Base-by-base conservation (phyloP, 768 basidiomycete species). In the Tylopilus plumbeoviolaceoides region DNA sequence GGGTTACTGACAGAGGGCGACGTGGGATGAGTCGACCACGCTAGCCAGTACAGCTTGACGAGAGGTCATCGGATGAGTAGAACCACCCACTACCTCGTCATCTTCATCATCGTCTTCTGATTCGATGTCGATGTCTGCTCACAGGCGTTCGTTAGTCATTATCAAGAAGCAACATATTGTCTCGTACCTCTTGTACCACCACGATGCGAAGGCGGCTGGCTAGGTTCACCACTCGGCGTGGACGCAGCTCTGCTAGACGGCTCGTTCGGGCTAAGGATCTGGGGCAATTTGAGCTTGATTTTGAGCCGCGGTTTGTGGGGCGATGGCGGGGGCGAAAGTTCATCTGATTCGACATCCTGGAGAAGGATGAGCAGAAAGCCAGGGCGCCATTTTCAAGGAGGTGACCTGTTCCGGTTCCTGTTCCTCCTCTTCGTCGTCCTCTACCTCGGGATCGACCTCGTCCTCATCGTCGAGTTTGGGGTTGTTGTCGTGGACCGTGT, bases 21-120 rank as follows among this genome's bases (percentile, higher is more conserved):
- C 85, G 61, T 89, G 86, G 0, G 81, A 77, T 0, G 85, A 75
- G 50, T 82, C 85, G 2, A 84, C 80, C 28, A 86, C 83, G 50
- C 82, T 84, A 2, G 83, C 83, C 9, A 88, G 71, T 15, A 85
- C 87, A 2, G 87, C 87, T 58, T 89, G 87, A 23, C 87, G 74
- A 1, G 78, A 79, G 27, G 75, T 83, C 73, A 79, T 76, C 7
- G 74, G 77, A 40, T 70, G 68, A 48, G 49, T 68, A 46, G 57
- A 66, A 33, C 54, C 60, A 33, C 55, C 60, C 1, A 68, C 73
- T 44, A 78, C 76, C 33, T 77, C 75, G 20, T 75, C 73, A 14
- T 51, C 50, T 39, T 76, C 73, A 20, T 72, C 73, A 2, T 67
- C 64, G 23, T 71, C 71, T 43, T 71, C 74, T 3, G 76, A 77